These are phyloP conservation scores for Zymoseptoria ardabiliae DNA, from an alignment of 2,329 filamentous ascomycete genomes.

Conservation along the genomic window DNA sequence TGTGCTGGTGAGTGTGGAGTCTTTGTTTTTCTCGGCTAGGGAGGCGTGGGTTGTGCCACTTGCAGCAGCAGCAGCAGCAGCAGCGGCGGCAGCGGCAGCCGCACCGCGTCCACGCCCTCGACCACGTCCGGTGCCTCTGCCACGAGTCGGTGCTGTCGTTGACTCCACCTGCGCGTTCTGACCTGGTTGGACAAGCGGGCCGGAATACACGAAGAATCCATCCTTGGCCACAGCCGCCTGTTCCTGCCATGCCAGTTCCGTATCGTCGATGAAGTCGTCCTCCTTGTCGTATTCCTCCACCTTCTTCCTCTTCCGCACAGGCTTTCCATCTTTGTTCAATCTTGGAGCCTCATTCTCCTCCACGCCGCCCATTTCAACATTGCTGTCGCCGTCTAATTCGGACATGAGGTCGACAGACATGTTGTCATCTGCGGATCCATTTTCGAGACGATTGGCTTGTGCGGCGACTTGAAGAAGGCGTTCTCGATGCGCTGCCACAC, in stretches of 20 bases:
- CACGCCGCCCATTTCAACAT: slow-evolving; percentile 76
- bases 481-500: slow-evolving; percentile 79
- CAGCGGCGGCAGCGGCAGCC: slow-evolving; percentile 36
- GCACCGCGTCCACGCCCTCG: slow-evolving; percentile 49
- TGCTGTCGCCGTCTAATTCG: slow-evolving; percentile 64
- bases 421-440: slow-evolving; percentile 63
- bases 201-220: slow-evolving; percentile 96
- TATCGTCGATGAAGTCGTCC: slow-evolving; percentile 74
- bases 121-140: slow-evolving; percentile 39
- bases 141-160: slow-evolving; percentile 16
- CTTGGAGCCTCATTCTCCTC: slow-evolving; percentile 54
- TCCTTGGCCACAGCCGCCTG: slow-evolving; percentile 90
- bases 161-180: slow-evolving; percentile 48
- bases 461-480: slow-evolving; percentile 82
- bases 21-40: slow-evolving; percentile 22
- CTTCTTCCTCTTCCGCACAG: slow-evolving; percentile 69
- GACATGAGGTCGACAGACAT: slow-evolving; percentile 68
- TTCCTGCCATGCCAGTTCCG: slow-evolving; percentile 90
- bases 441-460: slow-evolving; percentile 77
- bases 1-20: background rate
- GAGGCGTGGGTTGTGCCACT: slow-evolving; percentile 20
- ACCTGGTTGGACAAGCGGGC: slow-evolving; percentile 78
- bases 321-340: slow-evolving; percentile 62
- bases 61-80: slow-evolving; percentile 6
- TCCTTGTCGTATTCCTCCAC: slow-evolving; percentile 61